Evolutionary conservation across 2,329 filamentous ascomycete genomes (phyloP).

Genomic region (Claviceps cyperi): DNA sequence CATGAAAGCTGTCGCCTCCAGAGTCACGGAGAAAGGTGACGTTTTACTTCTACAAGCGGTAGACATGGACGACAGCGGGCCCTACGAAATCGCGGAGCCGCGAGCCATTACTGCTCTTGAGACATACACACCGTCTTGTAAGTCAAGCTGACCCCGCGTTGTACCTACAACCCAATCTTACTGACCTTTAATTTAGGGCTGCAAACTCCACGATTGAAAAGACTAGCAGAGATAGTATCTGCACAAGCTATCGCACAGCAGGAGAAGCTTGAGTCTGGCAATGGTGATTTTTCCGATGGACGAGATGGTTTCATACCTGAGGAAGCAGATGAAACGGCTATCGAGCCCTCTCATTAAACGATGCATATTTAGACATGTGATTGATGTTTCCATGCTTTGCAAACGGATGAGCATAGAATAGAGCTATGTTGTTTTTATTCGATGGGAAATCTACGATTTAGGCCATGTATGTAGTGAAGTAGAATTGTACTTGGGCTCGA

Average conservation of each 20-base stretch:
- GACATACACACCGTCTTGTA: slow-evolving; percentile 96
- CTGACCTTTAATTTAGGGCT: slow-evolving; percentile 49
- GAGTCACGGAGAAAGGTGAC: slow-evolving; percentile 96
- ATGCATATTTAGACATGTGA: slow-evolving; percentile 1
- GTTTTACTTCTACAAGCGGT: slow-evolving; percentile 86
- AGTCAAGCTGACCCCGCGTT: slow-evolving; percentile 19
- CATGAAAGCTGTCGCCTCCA: slow-evolving; percentile 96
- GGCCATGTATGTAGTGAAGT: background rate
- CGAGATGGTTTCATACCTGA: slow-evolving; percentile 33
- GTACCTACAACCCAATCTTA: slow-evolving; percentile 1
- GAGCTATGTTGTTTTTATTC: slow-evolving; percentile 2
- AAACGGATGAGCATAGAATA: slow-evolving; percentile 3
- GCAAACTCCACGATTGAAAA: slow-evolving; percentile 88
- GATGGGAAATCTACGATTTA: slow-evolving; percentile 1
- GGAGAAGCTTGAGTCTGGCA: slow-evolving; percentile 57
- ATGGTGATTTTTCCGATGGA: slow-evolving; percentile 30
- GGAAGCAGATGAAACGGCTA: slow-evolving; percentile 34
- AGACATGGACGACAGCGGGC: slow-evolving; percentile 97
- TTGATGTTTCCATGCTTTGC: slow-evolving; percentile 1
- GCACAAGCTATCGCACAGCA: slow-evolving; percentile 93
- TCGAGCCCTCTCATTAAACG: slow-evolving; percentile 4
- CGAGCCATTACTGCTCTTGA: slow-evolving; percentile 90
- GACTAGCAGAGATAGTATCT: slow-evolving; percentile 94
- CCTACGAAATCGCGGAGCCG: slow-evolving; percentile 96
- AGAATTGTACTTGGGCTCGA: background rate